phyloP scores from a whole-genome alignment of 768 basidiomycete species.

The Panus rudis region DNA sequence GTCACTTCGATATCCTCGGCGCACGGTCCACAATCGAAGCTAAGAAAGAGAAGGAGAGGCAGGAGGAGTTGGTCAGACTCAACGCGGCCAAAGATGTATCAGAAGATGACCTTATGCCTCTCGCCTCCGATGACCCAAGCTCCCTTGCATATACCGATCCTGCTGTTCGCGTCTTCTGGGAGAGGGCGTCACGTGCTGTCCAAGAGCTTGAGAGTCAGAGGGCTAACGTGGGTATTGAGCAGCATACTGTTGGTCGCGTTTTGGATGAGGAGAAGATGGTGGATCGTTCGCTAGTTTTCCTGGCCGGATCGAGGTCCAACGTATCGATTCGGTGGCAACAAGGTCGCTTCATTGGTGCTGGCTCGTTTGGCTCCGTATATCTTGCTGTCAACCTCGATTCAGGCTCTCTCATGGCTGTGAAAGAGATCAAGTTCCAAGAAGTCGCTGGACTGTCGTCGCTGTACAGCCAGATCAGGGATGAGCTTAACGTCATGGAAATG shows the following conservation, averaged over 20 bases:
- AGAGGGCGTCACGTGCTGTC: slow-evolving; percentile 54
- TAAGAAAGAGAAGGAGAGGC: slow-evolving; percentile 81
- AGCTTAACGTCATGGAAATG: slow-evolving; percentile 97
- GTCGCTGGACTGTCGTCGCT: slow-evolving; percentile 81
- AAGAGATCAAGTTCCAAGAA: slow-evolving; percentile 97
- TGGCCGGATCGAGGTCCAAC: slow-evolving; percentile 93
- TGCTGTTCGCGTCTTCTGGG: slow-evolving; percentile 71
- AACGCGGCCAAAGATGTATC: slow-evolving; percentile 35
- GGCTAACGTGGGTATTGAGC: slow-evolving; percentile 52
- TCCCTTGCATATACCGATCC: slow-evolving; percentile 48
- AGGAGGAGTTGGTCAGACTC: slow-evolving; percentile 54
- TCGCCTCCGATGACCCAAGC: slow-evolving; percentile 44
- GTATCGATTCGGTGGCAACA: slow-evolving; percentile 98
- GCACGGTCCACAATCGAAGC: slow-evolving; percentile 86
- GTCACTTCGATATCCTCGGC: slow-evolving; percentile 96
- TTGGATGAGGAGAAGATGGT: slow-evolving; percentile 91
- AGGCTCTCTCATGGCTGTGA: slow-evolving; percentile 96
- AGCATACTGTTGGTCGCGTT: slow-evolving; percentile 81
- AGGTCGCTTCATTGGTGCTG: slow-evolving; percentile 96
- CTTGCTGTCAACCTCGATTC: slow-evolving; percentile 94
- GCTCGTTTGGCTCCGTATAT: slow-evolving; percentile 99
- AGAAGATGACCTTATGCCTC: slow-evolving; percentile 20
- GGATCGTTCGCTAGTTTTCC: slow-evolving; percentile 87
- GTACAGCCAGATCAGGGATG: slow-evolving; percentile 90
- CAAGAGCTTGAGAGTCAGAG: slow-evolving; percentile 61